phyloP scores from a whole-genome alignment of 768 basidiomycete species.

The Saitozyma sp. region DNA sequence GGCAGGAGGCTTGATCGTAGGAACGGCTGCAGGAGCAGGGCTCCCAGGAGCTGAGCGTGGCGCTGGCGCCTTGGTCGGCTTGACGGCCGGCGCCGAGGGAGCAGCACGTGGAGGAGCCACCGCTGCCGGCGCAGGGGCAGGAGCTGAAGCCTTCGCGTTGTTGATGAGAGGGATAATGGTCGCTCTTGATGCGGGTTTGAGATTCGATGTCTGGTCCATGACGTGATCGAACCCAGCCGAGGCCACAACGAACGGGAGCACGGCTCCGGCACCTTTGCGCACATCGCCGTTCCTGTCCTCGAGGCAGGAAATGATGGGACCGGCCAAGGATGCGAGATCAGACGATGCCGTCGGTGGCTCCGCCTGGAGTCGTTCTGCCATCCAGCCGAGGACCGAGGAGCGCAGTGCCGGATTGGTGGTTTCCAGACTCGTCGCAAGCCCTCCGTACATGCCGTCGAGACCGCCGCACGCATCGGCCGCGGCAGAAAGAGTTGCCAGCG shows the following conservation, averaged over 20 bases:
- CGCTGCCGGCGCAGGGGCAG: constrained; percentile 28
- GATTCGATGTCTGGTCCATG: constrained; percentile 75
- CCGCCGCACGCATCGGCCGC: constrained; percentile 83
- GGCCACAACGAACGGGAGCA: constrained; percentile 73
- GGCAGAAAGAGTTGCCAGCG: constrained; percentile 71
- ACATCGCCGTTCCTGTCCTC: constrained; percentile 92
- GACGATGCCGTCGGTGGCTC: constrained; percentile 59
- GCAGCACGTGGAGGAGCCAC: constrained; percentile 17
- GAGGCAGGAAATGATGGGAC: constrained; percentile 69
- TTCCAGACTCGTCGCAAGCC: constrained; percentile 78
- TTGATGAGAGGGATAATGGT: constrained; percentile 86
- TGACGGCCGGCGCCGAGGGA: constrained; percentile 2
- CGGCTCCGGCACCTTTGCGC: constrained; percentile 80
- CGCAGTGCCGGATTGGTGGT: constrained; percentile 80
- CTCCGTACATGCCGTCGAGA: constrained; percentile 75
- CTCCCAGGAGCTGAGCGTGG: constrained; percentile 27
- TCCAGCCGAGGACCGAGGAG: constrained; percentile 54
- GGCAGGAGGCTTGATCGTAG: constrained; percentile 25
- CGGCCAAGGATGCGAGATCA: constrained; percentile 71
- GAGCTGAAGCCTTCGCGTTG: constrained; percentile 61
- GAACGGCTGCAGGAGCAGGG: constrained; percentile 37
- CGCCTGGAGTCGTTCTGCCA: constrained; percentile 37
- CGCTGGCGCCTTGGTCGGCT: constrained; percentile 9
- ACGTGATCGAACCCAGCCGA: constrained; percentile 80
- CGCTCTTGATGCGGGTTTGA: constrained; percentile 87